A percentile compares a stretch with the other conserved stretches of the same genome.
phyloP scores from a whole-genome alignment of 225 moss, liverwort and hornwort genomes.

The Pseudisothecium myosuroides region DNA sequence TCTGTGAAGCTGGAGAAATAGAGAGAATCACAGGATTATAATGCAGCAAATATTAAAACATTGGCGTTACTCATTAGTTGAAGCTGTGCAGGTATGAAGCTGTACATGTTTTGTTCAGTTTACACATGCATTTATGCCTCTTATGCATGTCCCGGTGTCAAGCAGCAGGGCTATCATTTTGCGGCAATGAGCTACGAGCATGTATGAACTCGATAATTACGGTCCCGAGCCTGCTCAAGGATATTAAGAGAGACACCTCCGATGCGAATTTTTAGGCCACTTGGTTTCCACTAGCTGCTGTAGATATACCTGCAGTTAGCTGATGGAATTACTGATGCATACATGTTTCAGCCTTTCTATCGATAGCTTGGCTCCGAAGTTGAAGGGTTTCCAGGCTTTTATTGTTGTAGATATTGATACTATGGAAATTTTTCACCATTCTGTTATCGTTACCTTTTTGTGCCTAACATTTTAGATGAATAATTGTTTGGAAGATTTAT shows the following conservation, averaged over 20 bases:
- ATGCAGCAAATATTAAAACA: background rate
- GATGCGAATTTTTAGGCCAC: background rate
- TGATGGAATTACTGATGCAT: background rate
- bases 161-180: background rate
- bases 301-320: background rate
- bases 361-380: background rate
- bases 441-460: background rate
- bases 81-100: background rate
- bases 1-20: background rate
- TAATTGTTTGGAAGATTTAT: background rate
- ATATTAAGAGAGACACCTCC: background rate
- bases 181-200: background rate
- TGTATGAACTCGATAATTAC: background rate
- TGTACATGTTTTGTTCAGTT: background rate
- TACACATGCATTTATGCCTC: background rate
- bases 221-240: background rate
- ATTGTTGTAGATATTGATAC: background rate
- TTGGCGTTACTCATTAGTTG: background rate
- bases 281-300: background rate
- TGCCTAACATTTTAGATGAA: background rate
- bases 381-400: background rate
- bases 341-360: background rate
- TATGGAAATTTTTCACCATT: too few relatives aligned
- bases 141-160: background rate
- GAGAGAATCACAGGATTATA: too few relatives aligned